phyloP scores from a whole-genome alignment of 352 stramenopile genomes.

The Globisporangium radiosum region DNA sequence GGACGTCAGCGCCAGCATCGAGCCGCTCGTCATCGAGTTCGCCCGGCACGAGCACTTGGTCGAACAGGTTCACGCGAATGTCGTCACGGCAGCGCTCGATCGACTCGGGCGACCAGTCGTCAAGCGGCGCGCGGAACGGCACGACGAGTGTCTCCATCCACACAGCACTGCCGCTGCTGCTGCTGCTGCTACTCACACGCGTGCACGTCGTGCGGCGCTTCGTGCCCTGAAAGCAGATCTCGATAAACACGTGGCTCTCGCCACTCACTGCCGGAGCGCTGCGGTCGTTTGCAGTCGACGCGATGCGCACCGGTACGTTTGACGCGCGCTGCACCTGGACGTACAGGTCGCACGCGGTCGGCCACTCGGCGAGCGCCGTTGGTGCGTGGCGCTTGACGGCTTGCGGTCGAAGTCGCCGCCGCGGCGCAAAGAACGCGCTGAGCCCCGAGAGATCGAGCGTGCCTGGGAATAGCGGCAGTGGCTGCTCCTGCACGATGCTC shows the following conservation, averaged over 20 bases:
- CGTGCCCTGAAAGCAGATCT: conserved; percentile 79
- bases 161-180: conserved; percentile 37
- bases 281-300: conserved; percentile 9
- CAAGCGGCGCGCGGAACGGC: conserved; percentile 75
- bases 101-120: conserved; percentile 74
- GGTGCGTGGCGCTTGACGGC: conserved; percentile 18
- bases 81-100: conserved; percentile 69
- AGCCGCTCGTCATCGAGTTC: conserved; percentile 26
- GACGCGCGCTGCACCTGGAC: conserved; percentile 75
- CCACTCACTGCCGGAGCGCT: neutral
- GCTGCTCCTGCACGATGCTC: conserved; percentile 81
- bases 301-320: conserved; percentile 66
- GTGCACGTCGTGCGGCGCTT: conserved; percentile 58
- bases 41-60: conserved; percentile 59
- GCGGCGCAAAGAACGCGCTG: conserved; percentile 42
- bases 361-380: conserved; percentile 38
- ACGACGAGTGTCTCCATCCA: conserved; percentile 92
- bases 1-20: conserved; percentile 13
- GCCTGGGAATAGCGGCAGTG: conserved; percentile 68
- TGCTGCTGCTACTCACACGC: conserved; percentile 21
- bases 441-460: conserved; percentile 58
- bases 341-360: conserved; percentile 64
- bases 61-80: conserved; percentile 85
- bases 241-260: conserved; percentile 67
- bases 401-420: conserved; percentile 43